These are phyloP conservation scores for Ophiobolus disseminans DNA, from an alignment of 2,329 filamentous ascomycete genomes.

Conservation along the genomic window DNA sequence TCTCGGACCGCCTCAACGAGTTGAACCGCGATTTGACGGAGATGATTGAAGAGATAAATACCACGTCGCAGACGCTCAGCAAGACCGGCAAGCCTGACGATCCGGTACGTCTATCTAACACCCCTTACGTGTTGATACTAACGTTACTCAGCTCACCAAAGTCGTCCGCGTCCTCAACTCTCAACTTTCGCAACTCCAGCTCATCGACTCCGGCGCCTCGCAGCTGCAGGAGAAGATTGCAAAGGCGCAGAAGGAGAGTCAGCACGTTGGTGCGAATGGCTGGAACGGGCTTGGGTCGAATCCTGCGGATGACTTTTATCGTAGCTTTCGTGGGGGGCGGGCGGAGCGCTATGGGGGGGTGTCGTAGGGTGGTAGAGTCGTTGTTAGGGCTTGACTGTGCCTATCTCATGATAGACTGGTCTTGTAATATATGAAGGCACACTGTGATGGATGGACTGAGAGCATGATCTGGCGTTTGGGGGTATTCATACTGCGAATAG, in stretches of 20 bases:
- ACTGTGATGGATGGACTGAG: too few species aligned
- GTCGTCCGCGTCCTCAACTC: slow-evolving; percentile 95
- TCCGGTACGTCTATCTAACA: slow-evolving; percentile 27
- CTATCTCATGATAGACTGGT: too few species aligned
- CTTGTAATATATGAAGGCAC: too few species aligned
- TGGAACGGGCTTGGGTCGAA: slow-evolving; percentile 66
- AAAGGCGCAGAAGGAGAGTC: slow-evolving; percentile 80
- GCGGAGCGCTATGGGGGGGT: slow-evolving; percentile 43
- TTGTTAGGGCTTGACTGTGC: too few species aligned
- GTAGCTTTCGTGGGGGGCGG: slow-evolving; percentile 76
- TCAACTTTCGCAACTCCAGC: slow-evolving; percentile 89
- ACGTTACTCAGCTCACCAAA: slow-evolving; percentile 75
- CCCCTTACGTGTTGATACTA: neutral
- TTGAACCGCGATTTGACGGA: slow-evolving; percentile 91
- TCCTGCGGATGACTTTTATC: slow-evolving; percentile 87
- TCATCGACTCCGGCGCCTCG: slow-evolving; percentile 86
- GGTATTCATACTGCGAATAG: too few species aligned
- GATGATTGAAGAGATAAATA: slow-evolving; percentile 99
- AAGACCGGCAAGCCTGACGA: slow-evolving; percentile 78
- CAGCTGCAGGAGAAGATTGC: slow-evolving; percentile 82
- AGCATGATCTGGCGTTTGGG: too few species aligned
- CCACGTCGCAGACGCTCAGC: slow-evolving; percentile 84
- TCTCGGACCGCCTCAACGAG: slow-evolving; percentile 88
- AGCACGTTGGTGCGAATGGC: slow-evolving; percentile 59
- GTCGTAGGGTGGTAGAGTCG: slow-evolving; percentile 17